Percentiles rank a stretch among this genome's conserved stretches.
Conservation (phyloP, 169 alveolate genomes). For the Theileria luwenshuni region DNA sequence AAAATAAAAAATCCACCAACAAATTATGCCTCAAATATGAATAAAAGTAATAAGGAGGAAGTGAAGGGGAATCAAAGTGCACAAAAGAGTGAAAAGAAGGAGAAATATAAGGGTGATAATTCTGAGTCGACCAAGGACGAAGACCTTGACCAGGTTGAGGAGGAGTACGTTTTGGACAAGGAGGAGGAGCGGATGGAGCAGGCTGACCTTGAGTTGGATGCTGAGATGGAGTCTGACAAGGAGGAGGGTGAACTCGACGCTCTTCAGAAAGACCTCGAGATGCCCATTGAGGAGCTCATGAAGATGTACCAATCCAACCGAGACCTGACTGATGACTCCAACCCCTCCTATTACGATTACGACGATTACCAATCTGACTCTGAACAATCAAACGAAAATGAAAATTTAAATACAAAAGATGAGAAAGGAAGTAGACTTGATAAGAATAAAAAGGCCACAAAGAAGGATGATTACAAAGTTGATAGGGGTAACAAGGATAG, state of each 20-base stretch:
- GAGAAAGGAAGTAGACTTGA: background rate
- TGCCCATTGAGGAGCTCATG: constrained; percentile 52
- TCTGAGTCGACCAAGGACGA: background rate
- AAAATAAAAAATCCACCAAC: constrained; percentile 1
- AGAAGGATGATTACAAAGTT: background rate
- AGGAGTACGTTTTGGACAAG: constrained; percentile 45
- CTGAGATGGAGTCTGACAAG: constrained; percentile 60
- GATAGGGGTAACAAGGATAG: background rate
- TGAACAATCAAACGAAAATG: constrained; percentile 1
- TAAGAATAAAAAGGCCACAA: constrained; percentile 4
- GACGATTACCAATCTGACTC: background rate
- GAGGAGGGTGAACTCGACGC: constrained; percentile 36
- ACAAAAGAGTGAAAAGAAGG: constrained; percentile 7
- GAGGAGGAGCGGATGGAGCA: constrained; percentile 47
- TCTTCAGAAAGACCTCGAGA: constrained; percentile 46
- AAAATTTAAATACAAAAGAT: no score
- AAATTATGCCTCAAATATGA: background rate
- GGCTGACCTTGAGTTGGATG: constrained; percentile 37
- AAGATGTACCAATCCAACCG: constrained; percentile 38
- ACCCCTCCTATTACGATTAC: background rate
- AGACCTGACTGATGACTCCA: constrained; percentile 7
- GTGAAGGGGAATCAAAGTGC: background rate
- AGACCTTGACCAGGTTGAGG: constrained; percentile 24
- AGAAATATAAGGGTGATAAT: background rate
- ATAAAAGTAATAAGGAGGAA: background rate